Evolutionary conservation across 768 basidiomycete genomes (phyloP), one percentile per base, ranked within the genome.

Genomic region (Termitomyces titanicus): DNA sequence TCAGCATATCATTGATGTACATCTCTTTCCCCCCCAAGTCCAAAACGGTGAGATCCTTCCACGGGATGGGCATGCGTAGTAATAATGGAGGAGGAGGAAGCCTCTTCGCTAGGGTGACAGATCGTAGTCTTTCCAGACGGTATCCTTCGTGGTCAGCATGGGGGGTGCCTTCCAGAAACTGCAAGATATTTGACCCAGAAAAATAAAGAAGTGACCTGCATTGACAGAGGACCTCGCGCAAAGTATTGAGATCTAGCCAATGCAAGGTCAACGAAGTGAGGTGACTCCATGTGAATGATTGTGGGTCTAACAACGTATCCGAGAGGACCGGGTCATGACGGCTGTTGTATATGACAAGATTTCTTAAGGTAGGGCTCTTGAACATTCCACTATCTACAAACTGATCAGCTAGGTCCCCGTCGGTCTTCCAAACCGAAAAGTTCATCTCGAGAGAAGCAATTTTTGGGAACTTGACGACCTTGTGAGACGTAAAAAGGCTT

Each of bases 381-480:
- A 55, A 55, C 33, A 44, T 9, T 22, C 39, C 24, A 24, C 27
- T 42, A 0, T 18, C 20, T 17, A 33, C 9, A 24, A 55, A 37
- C 13, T 20, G 47, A 42, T 33, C 34, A 5, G 46, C 39, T 4
- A 49, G n/a, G 31, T 29, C 24, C 7, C 13, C 42, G n/a, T 55
- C 47, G 24, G 54, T 39, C 17, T 38, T 37, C 45, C 46, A 55
- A 24, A 18, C 47, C 12, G 46, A 27, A 8, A 49, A 48, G 27
- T 55, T 49, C 47, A 55, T 39, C 33, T 55, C 54, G 33, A 55
- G 10, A 7, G 54, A 55, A 11, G 31, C 47, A 2, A 55, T 34
- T 10, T 7, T 47, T 5, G 46, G 15, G 33, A 55, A 55, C 5
- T 47, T 39, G 39, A 31, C 20, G 13, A 13, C 44, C 5, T 13